Conservation (phyloP, 2,329 filamentous ascomycete genomes). For the Sclerotinia nivalis region DNA sequence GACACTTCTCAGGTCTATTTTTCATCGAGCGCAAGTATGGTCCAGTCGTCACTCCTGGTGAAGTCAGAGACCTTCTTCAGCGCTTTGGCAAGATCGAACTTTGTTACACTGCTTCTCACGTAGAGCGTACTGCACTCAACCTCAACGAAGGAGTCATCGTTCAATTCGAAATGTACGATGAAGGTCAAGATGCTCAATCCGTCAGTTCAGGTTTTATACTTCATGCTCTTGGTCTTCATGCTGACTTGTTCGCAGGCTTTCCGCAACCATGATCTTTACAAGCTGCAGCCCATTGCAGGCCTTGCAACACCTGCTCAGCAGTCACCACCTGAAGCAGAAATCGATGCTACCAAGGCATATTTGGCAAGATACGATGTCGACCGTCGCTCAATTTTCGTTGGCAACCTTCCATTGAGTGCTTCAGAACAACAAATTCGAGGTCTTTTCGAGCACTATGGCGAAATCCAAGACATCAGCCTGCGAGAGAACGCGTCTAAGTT, state of each 20-base stretch:
- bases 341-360: slow-evolving; percentile 30
- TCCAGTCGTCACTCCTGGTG: slow-evolving; percentile 44
- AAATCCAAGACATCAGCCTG: slow-evolving; percentile 43
- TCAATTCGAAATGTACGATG: slow-evolving; percentile 54
- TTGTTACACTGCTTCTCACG: slow-evolving; percentile 31
- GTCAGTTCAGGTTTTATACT: slow-evolving; percentile 44
- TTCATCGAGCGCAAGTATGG: slow-evolving; percentile 49
- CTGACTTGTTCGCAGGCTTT: slow-evolving; percentile 34
- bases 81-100: slow-evolving; percentile 48
- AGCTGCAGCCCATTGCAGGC: slow-evolving; percentile 43
- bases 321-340: slow-evolving; percentile 15
- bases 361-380: slow-evolving; percentile 47
- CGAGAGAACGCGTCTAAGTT: slow-evolving; percentile 38
- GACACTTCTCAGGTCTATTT: slow-evolving; percentile 48
- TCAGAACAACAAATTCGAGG: slow-evolving; percentile 44
- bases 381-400: slow-evolving; percentile 51
- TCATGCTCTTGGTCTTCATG: neutral
- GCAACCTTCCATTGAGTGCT: slow-evolving; percentile 46
- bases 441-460: slow-evolving; percentile 45
- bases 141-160: slow-evolving; percentile 47
- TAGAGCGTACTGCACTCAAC: slow-evolving; percentile 38
- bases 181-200: slow-evolving; percentile 50
- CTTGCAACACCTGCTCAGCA: slow-evolving; percentile 28
- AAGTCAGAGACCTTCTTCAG: slow-evolving; percentile 48
- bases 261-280: slow-evolving; percentile 38